Base-by-base conservation (phyloP, 2,329 filamentous ascomycete species). In the Rachicladosporium sp. region DNA sequence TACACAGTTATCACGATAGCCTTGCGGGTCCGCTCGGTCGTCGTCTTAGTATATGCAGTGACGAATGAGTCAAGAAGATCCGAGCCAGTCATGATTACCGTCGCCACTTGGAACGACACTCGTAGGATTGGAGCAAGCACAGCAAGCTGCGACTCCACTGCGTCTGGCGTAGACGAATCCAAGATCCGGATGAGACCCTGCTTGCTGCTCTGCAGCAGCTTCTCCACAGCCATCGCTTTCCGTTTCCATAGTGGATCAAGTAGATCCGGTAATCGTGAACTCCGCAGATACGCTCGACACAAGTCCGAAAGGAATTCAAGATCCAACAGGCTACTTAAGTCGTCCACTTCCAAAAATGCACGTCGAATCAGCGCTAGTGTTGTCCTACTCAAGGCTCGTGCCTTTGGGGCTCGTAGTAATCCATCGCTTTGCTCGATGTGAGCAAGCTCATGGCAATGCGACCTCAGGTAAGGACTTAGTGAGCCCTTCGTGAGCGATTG, bases 41-140 rank as follows among this genome's bases (percentile, higher is more conserved):
- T 74, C 58, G 75, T 77, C 42, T 79, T 70, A 35, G 66, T 70
- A 59, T 80, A 88, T 45, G 78, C 78, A 37, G 65, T 65, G 30
- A 76, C 67, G 9, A 94, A 68, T 1, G 81, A 76, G 56, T 95
- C 89, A 12, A 94, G 61, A 50, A 91, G 89, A 60, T 95, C 89
- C 37, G 82, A 87, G 1, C 89, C 89, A 0, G 82, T 82, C 50
- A 93, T 73, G 51, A 94, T 79, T 49, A 83, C 68, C 5, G 65
- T 59, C 23, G 70, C 73, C 33, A 63, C 63, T 15, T 69, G 65
- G 0, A 75, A 66, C 4, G 79, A 84, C 5, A 66, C 67, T 48
- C 76, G 70, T 4, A 86, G 62, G 3, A 88, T 62, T 36, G 76
- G 69, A 43, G 77, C 82, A n/a, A 85, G 54, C 7, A 65, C 64